A percentile compares a stretch with the other conserved stretches of the same genome.
Evolutionary conservation across 1,284 basidiomycete genomes (phyloP).

Genomic region (Rhodotorula sp.): DNA sequence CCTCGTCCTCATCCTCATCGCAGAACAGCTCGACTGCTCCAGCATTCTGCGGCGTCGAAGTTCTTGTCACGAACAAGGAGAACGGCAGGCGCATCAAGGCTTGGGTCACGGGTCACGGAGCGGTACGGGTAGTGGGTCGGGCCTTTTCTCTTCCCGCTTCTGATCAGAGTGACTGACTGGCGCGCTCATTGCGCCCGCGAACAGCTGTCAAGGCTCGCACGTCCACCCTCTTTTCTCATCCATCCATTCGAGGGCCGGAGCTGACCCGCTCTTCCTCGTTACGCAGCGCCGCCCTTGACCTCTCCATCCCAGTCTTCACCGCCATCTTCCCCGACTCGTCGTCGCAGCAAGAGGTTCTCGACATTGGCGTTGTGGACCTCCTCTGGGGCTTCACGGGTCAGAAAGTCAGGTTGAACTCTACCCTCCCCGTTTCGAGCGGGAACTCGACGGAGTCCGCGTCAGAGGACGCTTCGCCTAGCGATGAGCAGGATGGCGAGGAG

Average conservation of each 20-base stretch:
- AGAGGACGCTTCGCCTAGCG: neutral
- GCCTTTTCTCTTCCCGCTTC: neutral
- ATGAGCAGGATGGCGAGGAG: neutral
- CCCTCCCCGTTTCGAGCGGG: too few species aligned
- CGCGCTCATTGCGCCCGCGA: neutral
- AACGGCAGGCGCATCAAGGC: slow-evolving; percentile 20
- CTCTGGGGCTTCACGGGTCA: slow-evolving; percentile 22
- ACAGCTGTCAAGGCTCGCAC: slow-evolving; percentile 9
- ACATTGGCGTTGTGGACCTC: slow-evolving; percentile 5
- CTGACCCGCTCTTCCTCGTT: too few species aligned
- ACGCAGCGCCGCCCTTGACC: slow-evolving; percentile 15
- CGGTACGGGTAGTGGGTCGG: slow-evolving; percentile 12
- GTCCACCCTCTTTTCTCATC: neutral
- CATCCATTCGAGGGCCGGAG: too few species aligned
- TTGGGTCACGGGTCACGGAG: slow-evolving; percentile 17
- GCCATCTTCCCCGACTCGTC: slow-evolving; percentile 1
- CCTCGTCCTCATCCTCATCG: too few species aligned
- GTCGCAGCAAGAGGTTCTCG: neutral
- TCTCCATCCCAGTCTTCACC: slow-evolving; percentile 15
- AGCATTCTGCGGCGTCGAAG: slow-evolving; percentile 13
- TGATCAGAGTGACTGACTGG: too few species aligned
- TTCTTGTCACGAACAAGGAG: slow-evolving; percentile 15
- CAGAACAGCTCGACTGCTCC: too few species aligned
- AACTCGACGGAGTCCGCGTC: too few species aligned
- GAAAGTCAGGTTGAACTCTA: too few species aligned